Conservation (phyloP, 352 stramenopile species). For the Phytophthora gonapodyides region DNA sequence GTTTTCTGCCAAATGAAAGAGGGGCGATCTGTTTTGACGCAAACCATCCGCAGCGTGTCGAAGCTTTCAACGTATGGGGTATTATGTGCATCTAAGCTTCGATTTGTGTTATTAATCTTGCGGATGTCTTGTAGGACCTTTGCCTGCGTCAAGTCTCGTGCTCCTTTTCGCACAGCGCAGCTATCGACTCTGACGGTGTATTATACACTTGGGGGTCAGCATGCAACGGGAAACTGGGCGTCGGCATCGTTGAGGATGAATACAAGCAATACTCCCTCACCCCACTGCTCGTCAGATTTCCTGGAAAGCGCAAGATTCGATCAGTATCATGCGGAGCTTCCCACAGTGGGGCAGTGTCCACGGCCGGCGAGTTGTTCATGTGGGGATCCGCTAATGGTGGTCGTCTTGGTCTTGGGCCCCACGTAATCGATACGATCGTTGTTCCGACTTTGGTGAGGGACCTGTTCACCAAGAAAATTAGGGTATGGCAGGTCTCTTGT, state of each 20-base stretch:
- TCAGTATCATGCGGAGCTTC: slow-evolving; percentile 89
- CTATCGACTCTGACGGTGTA: slow-evolving; percentile 68
- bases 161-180: slow-evolving; percentile 89
- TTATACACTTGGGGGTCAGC: slow-evolving; percentile 92
- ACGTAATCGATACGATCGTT: slow-evolving; percentile 66
- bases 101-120: too few relatives aligned
- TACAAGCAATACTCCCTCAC: slow-evolving; percentile 82
- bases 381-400: slow-evolving; percentile 93
- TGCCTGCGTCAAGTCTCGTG: slow-evolving; percentile 58
- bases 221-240: slow-evolving; percentile 84
- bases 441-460: slow-evolving; percentile 86
- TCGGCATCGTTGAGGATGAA: slow-evolving; percentile 80
- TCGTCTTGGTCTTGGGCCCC: slow-evolving; percentile 83
- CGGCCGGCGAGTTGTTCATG: slow-evolving; percentile 79
- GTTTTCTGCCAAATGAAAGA: slow-evolving; percentile 56
- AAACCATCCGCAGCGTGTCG: slow-evolving; percentile 60
- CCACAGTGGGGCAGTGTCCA: slow-evolving; percentile 79
- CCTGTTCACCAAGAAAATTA: slow-evolving; percentile 62
- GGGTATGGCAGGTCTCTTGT: slow-evolving; percentile 78
- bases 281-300: slow-evolving; percentile 73
- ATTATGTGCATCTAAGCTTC: slow-evolving; percentile 1
- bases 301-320: slow-evolving; percentile 59
- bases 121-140: slow-evolving; percentile 30
- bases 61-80: slow-evolving; percentile 51
- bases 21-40: slow-evolving; percentile 67